phyloP scores from a whole-genome alignment of 305 asterid species.

The Fraxinus nigra region DNA sequence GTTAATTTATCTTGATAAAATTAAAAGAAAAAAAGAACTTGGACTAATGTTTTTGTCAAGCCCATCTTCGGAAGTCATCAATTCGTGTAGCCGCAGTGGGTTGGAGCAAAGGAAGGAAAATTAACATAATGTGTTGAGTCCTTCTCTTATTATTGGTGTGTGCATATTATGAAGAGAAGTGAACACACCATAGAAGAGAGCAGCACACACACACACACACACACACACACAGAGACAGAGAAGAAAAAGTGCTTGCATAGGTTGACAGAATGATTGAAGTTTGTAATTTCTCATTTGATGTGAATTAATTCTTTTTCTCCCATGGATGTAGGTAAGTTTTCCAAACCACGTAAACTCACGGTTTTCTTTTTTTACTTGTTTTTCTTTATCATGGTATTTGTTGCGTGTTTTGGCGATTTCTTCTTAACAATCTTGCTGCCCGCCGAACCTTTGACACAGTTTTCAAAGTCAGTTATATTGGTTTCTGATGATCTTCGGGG shows the following conservation, averaged over 20 bases:
- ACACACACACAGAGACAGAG: background rate
- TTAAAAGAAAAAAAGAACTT: background rate
- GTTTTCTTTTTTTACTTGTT: background rate
- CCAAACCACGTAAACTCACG: background rate
- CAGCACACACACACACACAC: background rate
- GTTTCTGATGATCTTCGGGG: background rate
- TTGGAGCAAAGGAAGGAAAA: background rate
- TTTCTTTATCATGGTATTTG: background rate
- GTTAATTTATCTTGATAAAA: background rate
- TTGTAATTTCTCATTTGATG: background rate
- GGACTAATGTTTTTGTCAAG: background rate
- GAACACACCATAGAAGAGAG: background rate
- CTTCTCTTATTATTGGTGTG: background rate
- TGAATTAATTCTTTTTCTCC: background rate
- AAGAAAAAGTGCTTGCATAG: background rate
- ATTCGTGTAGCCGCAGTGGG: background rate
- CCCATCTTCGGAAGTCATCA: background rate
- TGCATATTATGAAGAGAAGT: background rate
- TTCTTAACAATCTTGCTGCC: background rate
- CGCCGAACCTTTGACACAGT: background rate
- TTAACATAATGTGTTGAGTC: background rate
- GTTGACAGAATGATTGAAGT: background rate
- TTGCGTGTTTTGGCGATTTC: background rate
- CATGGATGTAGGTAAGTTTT: background rate
- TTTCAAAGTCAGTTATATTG: background rate